Percentiles rank a stretch among this genome's conserved stretches.
These are phyloP conservation scores for Colletotrichum horii DNA, from an alignment of 2,329 filamentous ascomycete species.

Conservation along the genomic window DNA sequence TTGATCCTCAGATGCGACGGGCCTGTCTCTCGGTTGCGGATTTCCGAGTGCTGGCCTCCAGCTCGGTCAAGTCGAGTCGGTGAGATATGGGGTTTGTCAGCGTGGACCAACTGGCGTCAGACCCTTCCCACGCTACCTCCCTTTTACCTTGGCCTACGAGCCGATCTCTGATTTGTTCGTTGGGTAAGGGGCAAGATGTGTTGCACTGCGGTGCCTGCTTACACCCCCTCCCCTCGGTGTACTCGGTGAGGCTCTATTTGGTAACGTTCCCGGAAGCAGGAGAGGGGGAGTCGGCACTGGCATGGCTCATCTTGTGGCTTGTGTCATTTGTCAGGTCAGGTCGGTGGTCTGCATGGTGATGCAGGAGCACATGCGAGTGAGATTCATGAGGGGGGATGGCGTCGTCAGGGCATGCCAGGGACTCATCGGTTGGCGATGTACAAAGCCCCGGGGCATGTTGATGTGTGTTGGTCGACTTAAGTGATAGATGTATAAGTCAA, in stretches of 20 bases:
- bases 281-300: neutral
- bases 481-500: neutral
- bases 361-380: neutral
- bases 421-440: neutral
- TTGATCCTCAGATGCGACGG: neutral
- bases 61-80: neutral
- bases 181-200: neutral
- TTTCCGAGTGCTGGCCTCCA: neutral
- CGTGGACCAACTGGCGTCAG: too few relatives aligned
- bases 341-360: neutral
- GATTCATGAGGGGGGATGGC: neutral
- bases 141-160: too few relatives aligned
- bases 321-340: neutral
- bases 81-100: neutral
- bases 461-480: neutral
- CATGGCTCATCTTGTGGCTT: neutral
- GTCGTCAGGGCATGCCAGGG: neutral
- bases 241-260: neutral
- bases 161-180: neutral
- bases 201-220: neutral
- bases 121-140: neutral
- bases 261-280: neutral
- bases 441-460: neutral
- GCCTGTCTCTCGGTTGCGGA: neutral
- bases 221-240: neutral